Evolutionary conservation across 805 yeast genomes (phyloP), one percentile per base, ranked within the genome.

Genomic region (Candida endomychidarum): DNA sequence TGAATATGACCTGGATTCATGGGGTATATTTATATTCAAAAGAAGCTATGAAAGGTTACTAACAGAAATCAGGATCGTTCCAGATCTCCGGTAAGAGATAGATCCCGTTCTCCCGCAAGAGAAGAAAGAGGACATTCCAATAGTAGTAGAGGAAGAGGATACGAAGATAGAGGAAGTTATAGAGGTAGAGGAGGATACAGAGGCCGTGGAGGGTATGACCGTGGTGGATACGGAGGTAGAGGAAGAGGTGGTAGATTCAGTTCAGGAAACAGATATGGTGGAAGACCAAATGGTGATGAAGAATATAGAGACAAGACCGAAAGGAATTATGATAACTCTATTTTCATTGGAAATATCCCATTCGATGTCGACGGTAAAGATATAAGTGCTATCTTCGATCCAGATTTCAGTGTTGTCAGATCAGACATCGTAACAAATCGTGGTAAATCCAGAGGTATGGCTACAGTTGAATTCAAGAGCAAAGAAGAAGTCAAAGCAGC

Each of bases 381-480:
- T 25, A 66, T 85, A 38, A 77, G 77, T 54, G 80, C 71, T 12
- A 70, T 75, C 47, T 85, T 85, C 60, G 63, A 70, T n/a, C 63
- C 61, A 19, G 56, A 57, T 17, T 65, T 61, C 48, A 75, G 72
- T 20, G 83, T 89, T 39, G 72, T 81, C 15, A 76, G 86, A 48
- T 95, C 96, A 3, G 96, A 89, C 59, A 82, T 90, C 38, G 83
- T 88, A 32, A 80, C 82, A 2, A 74, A 78, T 45, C 78, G 82
- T 51, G 95, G 95, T 41, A 83, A 83, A 54, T 83, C 88, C 56
- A 74, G 91, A 64, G 95, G 95, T 47, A 84, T 83, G 91, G 91
- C 90, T 28, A 86, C 96, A 17, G 96, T 89, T 29, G 96, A 89
- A 61, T 90, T 83, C 54, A 68, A 79, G 9, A 68, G 69, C 42